These are phyloP conservation scores for Sequoiadendron giganteum DNA, from an alignment of 75 land plant species.

Conservation along the genomic window DNA sequence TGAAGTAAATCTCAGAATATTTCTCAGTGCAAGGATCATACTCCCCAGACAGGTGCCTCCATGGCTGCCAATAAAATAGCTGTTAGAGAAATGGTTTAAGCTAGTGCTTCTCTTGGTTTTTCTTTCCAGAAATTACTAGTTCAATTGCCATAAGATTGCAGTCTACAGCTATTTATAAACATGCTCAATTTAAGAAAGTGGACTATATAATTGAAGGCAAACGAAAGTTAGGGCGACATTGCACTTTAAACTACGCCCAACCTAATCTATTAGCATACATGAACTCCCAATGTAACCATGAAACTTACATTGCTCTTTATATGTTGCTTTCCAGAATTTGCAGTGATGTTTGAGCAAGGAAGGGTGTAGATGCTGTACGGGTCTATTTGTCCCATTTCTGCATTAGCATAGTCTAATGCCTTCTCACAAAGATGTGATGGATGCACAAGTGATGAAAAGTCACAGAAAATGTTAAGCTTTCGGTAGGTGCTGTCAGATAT, in stretches of 20 bases:
- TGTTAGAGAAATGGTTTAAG: not conserved
- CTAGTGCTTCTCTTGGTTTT: not conserved
- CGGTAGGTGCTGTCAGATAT: slow-evolving; percentile 77
- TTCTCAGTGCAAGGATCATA: slow-evolving; percentile 86
- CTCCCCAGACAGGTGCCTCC: slow-evolving; percentile 32
- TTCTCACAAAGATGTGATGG: slow-evolving; percentile 47
- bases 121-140: not conserved
- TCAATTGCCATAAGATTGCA: not conserved
- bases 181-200: not conserved
- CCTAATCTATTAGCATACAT: not conserved
- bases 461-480: slow-evolving; percentile 47
- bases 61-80: slow-evolving; percentile 19
- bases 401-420: not conserved
- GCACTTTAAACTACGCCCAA: not conserved
- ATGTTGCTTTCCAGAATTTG: slow-evolving; percentile 19
- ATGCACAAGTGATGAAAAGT: slow-evolving; percentile 39
- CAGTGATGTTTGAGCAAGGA: slow-evolving; percentile 34
- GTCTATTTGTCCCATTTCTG: slow-evolving; percentile 78
- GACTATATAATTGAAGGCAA: not conserved
- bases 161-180: not conserved
- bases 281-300: not conserved
- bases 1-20: slow-evolving; percentile 69
- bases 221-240: not conserved
- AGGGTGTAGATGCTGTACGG: slow-evolving; percentile 77
- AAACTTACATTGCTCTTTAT: slow-evolving; percentile 42